Evolutionary conservation across 2,329 filamentous ascomycete species (phyloP).

Genomic region (Raffaelea deltoideospora): DNA sequence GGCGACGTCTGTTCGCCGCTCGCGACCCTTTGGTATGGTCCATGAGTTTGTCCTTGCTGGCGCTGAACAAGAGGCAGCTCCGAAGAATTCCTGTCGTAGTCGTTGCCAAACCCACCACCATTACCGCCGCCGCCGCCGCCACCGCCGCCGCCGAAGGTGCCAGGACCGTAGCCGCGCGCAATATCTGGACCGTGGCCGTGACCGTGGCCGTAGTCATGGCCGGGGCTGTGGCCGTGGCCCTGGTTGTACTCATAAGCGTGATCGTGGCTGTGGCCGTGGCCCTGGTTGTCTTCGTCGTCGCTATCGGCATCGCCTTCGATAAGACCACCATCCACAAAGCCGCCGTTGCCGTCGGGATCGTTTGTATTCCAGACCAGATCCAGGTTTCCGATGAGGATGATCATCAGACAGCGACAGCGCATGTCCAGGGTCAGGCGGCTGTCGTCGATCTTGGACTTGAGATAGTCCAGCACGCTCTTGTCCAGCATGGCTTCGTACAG

Average conservation of each 20-base stretch:
- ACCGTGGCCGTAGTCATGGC: background rate
- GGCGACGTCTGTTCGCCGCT: too few species aligned
- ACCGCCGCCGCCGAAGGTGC: too few species aligned
- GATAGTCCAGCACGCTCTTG: slow-evolving; percentile 11
- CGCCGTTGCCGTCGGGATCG: background rate
- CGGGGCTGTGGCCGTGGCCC: background rate
- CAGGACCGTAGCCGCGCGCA: too few species aligned
- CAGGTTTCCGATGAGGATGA: slow-evolving; percentile 15
- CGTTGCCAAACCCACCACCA: too few species aligned
- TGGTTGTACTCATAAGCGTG: background rate
- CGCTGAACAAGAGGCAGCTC: too few species aligned
- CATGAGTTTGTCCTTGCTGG: too few species aligned
- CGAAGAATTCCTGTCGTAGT: too few species aligned
- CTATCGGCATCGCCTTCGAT: background rate
- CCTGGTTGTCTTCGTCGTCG: background rate
- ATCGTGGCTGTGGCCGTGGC: background rate
- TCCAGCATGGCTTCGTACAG: slow-evolving; percentile 17
- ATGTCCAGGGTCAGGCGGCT: slow-evolving; percentile 12
- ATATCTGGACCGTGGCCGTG: slow-evolving; percentile 1
- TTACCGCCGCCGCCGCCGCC: too few species aligned
- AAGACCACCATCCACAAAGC: slow-evolving; percentile 1
- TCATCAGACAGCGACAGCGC: slow-evolving; percentile 12
- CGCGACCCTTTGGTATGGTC: too few species aligned
- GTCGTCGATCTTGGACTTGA: slow-evolving; percentile 9
- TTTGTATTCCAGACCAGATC: slow-evolving; percentile 12